A percentile compares a stretch with the other conserved stretches of the same genome.
phyloP scores from a whole-genome alignment of 495 filamentous ascomycete genomes.

The Penicillium canescens region DNA sequence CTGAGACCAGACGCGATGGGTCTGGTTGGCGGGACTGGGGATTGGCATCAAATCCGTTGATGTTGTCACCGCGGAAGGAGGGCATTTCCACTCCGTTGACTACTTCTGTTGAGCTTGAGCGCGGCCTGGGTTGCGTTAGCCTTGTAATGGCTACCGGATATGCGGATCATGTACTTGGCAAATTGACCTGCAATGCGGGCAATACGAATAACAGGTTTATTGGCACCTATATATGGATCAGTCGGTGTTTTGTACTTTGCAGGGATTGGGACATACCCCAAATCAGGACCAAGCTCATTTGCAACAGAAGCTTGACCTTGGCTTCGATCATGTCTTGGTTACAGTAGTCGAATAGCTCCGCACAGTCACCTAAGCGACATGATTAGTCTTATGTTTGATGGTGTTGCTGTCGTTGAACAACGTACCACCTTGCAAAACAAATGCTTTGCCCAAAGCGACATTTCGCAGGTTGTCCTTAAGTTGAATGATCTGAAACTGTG shows the following conservation, averaged over 20 bases:
- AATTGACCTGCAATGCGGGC: conserved; percentile 97
- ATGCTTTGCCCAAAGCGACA: conserved; percentile 89
- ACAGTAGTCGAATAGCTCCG: conserved; percentile 97
- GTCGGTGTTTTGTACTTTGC: not conserved
- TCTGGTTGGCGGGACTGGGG: conserved; percentile 71
- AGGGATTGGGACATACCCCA: conserved; percentile 18
- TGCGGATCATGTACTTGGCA: conserved; percentile 59
- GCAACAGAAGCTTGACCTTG: conserved; percentile 66
- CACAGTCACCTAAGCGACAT: conserved; percentile 69
- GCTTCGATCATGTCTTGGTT: conserved; percentile 78
- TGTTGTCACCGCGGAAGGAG: conserved; percentile 91
- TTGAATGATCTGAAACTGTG: conserved; percentile 60
- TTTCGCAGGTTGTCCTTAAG: conserved; percentile 76
- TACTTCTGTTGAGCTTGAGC: conserved; percentile 83
- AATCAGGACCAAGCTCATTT: conserved; percentile 14
- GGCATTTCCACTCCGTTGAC: conserved; percentile 79
- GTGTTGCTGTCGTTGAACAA: not conserved
- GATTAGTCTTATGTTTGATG: conserved; percentile 1
- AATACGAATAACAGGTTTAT: conserved; percentile 93
- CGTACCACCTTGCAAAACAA: conserved; percentile 84
- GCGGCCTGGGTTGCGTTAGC: conserved; percentile 51
- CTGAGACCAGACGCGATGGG: conserved; percentile 79
- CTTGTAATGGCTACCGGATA: not conserved
- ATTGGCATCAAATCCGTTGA: conserved; percentile 76
- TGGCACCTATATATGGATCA: conserved; percentile 48